A percentile compares a stretch with the other conserved stretches of the same genome.
These are phyloP conservation scores for Paecilomyces sp. DNA, from an alignment of 2,329 filamentous ascomycete genomes.

Conservation along the genomic window DNA sequence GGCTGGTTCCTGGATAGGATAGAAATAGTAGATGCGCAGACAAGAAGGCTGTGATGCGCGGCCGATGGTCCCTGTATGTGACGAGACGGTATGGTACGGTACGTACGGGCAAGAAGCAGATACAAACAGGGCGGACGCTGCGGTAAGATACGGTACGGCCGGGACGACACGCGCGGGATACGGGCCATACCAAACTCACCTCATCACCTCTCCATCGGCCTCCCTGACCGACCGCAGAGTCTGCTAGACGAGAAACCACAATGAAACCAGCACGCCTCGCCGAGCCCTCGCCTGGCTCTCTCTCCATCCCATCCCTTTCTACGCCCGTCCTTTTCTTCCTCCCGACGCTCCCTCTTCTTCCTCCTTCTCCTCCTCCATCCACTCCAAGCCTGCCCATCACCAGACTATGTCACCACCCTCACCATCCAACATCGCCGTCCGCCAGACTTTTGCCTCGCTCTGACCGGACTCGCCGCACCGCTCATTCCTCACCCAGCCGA, in stretches of 20 bases:
- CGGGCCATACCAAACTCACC: background rate
- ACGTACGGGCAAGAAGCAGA: background rate
- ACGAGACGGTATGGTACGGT: background rate
- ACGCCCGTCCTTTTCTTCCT: constrained; percentile 7
- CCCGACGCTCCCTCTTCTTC: constrained; percentile 11
- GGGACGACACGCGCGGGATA: background rate
- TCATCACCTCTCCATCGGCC: constrained; percentile 1
- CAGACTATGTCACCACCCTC: constrained; percentile 24
- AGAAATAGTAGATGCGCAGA: background rate
- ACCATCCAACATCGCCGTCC: constrained; percentile 14
- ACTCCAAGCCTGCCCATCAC: constrained; percentile 1
- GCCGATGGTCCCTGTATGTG: background rate
- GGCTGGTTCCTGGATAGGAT: background rate
- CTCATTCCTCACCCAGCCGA: constrained; percentile 9
- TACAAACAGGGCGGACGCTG: background rate
- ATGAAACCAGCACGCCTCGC: constrained; percentile 21
- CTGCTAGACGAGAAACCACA: constrained; percentile 16
- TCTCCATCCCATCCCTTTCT: constrained; percentile 13
- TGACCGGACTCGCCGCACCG: constrained; percentile 21
- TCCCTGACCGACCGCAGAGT: constrained; percentile 1
- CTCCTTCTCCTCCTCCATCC: constrained; percentile 4
- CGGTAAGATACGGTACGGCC: background rate
- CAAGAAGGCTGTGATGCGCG: background rate
- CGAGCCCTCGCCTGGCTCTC: constrained; percentile 8
- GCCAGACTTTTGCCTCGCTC: constrained; percentile 23